Base-by-base conservation (phyloP, 352 stramenopile species). In the Achlya hypogyna region DNA sequence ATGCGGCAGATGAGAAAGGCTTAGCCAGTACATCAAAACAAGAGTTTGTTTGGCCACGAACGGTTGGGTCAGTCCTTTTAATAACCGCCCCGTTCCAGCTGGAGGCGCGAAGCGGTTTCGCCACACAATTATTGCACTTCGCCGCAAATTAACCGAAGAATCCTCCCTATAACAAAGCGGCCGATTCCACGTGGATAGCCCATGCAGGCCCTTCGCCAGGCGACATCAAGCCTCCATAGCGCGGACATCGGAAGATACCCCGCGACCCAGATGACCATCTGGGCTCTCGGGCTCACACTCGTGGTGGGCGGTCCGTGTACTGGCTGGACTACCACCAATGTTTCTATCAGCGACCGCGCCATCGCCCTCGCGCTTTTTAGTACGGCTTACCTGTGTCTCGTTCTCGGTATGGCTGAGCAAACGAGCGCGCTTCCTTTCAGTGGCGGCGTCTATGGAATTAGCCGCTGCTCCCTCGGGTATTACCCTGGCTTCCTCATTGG, bases 401-500 rank as follows among this genome's bases (percentile, higher is more conserved):
- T 6, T 16, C 16, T 54, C 16, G 16, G 6, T 16, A 54, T 14
- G 6, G 49, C 49, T 6, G 49, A 54, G 29, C 23, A 14, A 6
- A 54, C 29, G 16, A 54, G 49, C 16, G 49, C 23, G 6, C 23
- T 54, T 34, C 49, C 23, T 6, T 54, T 54, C 29, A 34, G 49
- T 16, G 49, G 49, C 14, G 49, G 49, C 12, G 29, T 54, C 23
- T 54, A 54, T 16, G 49, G 49, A 6, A 16, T 54, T 16, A 16
- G 49, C 6, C 59, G 74, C 9, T 78, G 73, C 63, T 74, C 73
- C 22, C 54, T 76, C 2, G 73, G 73, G 10, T 74, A 74, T 49
- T 77, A 71, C 29, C 23, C 66, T 0, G 74, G 49, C n/a, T 79
- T 73, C 49, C 31, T 78, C 47, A 73, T 76, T 53, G 74, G 74